Evolutionary conservation across 192 early-diverging fungal species (phyloP), one percentile per base, ranked within the genome.

Genomic region (Coemansia sp.): DNA sequence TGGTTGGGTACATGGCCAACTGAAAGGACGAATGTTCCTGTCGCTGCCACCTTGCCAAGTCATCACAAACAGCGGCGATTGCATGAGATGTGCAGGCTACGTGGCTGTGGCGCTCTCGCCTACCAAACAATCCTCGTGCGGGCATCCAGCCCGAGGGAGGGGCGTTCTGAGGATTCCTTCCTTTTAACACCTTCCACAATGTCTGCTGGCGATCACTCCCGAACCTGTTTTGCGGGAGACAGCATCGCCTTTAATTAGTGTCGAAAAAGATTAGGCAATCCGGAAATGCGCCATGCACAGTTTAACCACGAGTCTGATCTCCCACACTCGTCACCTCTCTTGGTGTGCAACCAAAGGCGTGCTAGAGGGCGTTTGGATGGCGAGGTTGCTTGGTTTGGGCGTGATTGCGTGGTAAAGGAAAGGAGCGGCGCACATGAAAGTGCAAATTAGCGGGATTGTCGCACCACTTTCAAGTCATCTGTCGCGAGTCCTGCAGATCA

Each of bases 401-500:
- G n/a, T 6, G 18, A 20, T 45, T 3, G 39, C 4, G 43, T 20
- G 18, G 20, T 14, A 16, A 45, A 45, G 18, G 18, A 45, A 28
- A 28, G 47, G 47, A 48, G 47, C 47, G 47, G 23, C 47, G 21
- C 48, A 52, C 48, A 52, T 52, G 48, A 52, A 52, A 26, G 4
- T 13, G 48, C 25, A 52, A 52, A 31, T 28, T 28, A 1, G 12
- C 48, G 48, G 25, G 25, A 52, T 52, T 52, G 48, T 10, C 25
- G 23, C 25, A 52, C 25, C 13, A 26, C 21, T 28, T 28, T 52
- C 26, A 12, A 25, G 23, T 50, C 52, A 31, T 28, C 28, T n/a
- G 52, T 13, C 26, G 52, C 31, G 48, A 52, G 52, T 55, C 52
- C 26, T 55, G 52, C 52, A 31, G 26, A 55, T 55, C 52, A n/a